Evolutionary conservation across 139 green algal species (phyloP), one percentile per base, ranked within the genome.

Genomic region (Ulvella scutata): DNA sequence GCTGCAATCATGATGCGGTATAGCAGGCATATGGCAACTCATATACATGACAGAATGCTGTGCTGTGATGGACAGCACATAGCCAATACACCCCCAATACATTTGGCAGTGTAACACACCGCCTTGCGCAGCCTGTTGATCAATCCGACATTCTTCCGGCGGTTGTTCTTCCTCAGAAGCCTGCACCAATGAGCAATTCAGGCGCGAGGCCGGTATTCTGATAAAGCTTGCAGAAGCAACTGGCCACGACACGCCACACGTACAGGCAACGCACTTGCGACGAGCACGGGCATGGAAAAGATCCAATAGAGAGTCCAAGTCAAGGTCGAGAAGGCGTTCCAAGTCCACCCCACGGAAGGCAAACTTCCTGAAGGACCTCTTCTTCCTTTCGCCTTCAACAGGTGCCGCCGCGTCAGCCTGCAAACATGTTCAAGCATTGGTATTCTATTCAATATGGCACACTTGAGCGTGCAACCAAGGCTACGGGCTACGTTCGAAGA

Each of bases 301-400:
- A 67, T 93, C 82, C 36, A 96, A 86, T 28, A 97, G 84, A 77
- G 96, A 87, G 76, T 97, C 91, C 39, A 84, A 94, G 76, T 73
- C 89, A 87, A 99, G 91, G 84, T 99, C 95, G 78, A 99, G 87
- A 44, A 99, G 91, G 84, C 96, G 87, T 74, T 99, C 95, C 79
- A 99, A 86, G 85, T 99, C 95, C 76, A 99, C 92, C 51, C 95
- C 94, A 43, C 89, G 81, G 87, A 88, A 91, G 10, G 85, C 86
- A 79, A 94, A 97, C 88, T 94, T 97, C 35, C 84, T 80, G 87
- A 97, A 97, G 29, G 91, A 93, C 3, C 90, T 78, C 88, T 93
- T 95, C 83, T 85, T 93, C 51, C 17, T 67, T 26, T 67, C 51
- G 6, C 33, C 51, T 26, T 13, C n/a, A n/a, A n/a, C n/a, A 23